These are phyloP conservation scores for Aphanomyces cochlioides DNA, from an alignment of 352 stramenopile species.

Conservation along the genomic window DNA sequence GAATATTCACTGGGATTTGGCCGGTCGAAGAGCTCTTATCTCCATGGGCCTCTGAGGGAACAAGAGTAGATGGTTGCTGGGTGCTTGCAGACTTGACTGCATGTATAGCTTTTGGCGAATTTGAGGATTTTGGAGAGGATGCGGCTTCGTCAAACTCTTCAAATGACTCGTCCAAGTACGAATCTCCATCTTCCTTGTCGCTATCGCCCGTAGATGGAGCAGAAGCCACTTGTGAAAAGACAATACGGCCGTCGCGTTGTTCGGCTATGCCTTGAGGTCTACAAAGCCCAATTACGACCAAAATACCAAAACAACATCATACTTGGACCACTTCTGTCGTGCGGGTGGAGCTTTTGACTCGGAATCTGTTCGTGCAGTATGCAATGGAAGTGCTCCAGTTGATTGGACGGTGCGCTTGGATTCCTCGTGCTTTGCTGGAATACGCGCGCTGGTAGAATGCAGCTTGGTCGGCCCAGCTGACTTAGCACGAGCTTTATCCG, in stretches of 20 bases:
- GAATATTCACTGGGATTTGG: conserved; percentile 40
- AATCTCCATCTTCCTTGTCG: conserved; percentile 41
- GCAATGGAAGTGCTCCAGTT: conserved; percentile 17
- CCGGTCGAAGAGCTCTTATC: background rate
- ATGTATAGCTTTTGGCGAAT: too few relatives aligned
- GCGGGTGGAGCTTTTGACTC: background rate
- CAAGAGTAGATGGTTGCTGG: too few relatives aligned
- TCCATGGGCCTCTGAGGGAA: too few relatives aligned
- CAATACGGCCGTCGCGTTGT: conserved; percentile 22
- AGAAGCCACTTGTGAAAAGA: conserved; percentile 22
- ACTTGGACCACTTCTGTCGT: conserved; percentile 30
- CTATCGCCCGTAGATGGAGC: conserved; percentile 29
- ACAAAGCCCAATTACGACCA: background rate
- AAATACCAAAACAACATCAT: background rate
- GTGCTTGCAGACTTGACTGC: too few relatives aligned
- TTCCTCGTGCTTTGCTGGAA: background rate
- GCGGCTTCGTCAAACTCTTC: conserved; percentile 70
- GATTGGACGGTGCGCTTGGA: background rate
- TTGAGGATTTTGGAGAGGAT: background rate
- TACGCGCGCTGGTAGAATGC: background rate
- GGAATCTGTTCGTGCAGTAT: background rate
- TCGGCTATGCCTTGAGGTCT: conserved; percentile 25
- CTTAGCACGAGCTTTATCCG: conserved; percentile 16
- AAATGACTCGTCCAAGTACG: conserved; percentile 79
- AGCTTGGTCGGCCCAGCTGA: conserved; percentile 27